phyloP scores from a whole-genome alignment of 257 asterid species.

The Solanum paucissectum region DNA sequence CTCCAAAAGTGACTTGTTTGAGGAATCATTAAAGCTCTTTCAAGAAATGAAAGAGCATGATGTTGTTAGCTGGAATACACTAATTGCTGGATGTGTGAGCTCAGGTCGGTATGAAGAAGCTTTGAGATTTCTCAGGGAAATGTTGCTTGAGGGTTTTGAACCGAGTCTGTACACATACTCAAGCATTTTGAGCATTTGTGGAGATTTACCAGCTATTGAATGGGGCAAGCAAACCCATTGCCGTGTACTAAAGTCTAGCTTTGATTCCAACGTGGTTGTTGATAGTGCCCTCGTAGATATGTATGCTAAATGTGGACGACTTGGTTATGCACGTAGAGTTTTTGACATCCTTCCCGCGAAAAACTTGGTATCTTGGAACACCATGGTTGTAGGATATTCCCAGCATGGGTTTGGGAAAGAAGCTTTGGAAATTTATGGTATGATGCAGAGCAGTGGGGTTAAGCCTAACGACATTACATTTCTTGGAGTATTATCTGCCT shows the following conservation, averaged over 20 bases:
- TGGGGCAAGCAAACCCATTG: conserved; percentile 82
- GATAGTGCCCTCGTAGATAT: conserved; percentile 69
- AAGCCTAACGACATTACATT: conserved; percentile 55
- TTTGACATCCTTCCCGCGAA: conserved; percentile 41
- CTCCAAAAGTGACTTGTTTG: conserved; percentile 30
- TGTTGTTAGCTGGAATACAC: conserved; percentile 60
- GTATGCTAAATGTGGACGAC: conserved; percentile 72
- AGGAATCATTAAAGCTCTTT: conserved; percentile 37
- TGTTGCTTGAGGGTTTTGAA: conserved; percentile 35
- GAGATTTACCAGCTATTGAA: conserved; percentile 56
- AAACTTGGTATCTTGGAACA: conserved; percentile 68
- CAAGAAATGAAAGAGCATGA: conserved; percentile 37
- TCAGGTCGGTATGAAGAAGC: conserved; percentile 31
- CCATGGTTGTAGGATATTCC: conserved; percentile 66
- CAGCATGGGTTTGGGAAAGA: conserved; percentile 63
- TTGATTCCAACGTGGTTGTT: conserved; percentile 50
- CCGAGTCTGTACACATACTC: conserved; percentile 63
- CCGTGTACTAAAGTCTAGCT: conserved; percentile 42
- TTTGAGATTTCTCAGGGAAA: conserved; percentile 16
- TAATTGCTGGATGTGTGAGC: conserved; percentile 44
- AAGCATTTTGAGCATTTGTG: conserved; percentile 57
- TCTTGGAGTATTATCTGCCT: conserved; percentile 54
- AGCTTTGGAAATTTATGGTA: conserved; percentile 50
- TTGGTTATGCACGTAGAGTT: conserved; percentile 42
- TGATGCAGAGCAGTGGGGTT: conserved; percentile 33